These are phyloP conservation scores for Colletotrichum sublineola DNA, from an alignment of 2,329 filamentous ascomycete genomes.

Conservation along the genomic window DNA sequence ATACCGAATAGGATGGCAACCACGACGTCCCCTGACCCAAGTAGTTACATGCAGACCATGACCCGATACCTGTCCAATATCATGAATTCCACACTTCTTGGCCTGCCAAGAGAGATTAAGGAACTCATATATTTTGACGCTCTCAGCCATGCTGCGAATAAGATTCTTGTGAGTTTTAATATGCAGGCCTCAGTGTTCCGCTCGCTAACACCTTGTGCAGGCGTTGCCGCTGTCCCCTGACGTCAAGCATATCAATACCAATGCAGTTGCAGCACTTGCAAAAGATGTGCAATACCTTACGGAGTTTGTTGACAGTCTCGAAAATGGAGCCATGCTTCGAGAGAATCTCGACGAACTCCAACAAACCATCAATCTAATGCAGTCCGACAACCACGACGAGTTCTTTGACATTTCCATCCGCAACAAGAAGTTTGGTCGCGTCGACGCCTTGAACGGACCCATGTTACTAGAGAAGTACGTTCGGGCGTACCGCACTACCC, in stretches of 20 bases:
- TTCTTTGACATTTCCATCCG: constrained; percentile 93
- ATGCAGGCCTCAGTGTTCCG: background rate
- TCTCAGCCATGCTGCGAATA: constrained; percentile 87
- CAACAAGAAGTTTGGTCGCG: constrained; percentile 94
- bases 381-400: constrained; percentile 91
- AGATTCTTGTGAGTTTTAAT: constrained; percentile 74
- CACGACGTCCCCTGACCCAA: constrained; percentile 77
- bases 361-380: constrained; percentile 91
- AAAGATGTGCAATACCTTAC: constrained; percentile 88
- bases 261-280: constrained; percentile 84
- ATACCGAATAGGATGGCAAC: constrained; percentile 62
- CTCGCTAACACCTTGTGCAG: constrained; percentile 52
- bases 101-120: constrained; percentile 95
- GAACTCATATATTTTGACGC: constrained; percentile 98
- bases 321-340: constrained; percentile 85
- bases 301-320: constrained; percentile 87
- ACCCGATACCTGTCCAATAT: constrained; percentile 95
- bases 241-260: constrained; percentile 88
- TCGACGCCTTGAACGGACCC: constrained; percentile 91
- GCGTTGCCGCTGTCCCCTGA: constrained; percentile 81
- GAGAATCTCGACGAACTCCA: constrained; percentile 93
- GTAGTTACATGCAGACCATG: constrained; percentile 94
- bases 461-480: constrained; percentile 90
- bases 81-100: constrained; percentile 94
- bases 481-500: background rate